These are phyloP conservation scores for Tulasnella sp. DNA, from an alignment of 768 basidiomycete species.

Conservation along the genomic window DNA sequence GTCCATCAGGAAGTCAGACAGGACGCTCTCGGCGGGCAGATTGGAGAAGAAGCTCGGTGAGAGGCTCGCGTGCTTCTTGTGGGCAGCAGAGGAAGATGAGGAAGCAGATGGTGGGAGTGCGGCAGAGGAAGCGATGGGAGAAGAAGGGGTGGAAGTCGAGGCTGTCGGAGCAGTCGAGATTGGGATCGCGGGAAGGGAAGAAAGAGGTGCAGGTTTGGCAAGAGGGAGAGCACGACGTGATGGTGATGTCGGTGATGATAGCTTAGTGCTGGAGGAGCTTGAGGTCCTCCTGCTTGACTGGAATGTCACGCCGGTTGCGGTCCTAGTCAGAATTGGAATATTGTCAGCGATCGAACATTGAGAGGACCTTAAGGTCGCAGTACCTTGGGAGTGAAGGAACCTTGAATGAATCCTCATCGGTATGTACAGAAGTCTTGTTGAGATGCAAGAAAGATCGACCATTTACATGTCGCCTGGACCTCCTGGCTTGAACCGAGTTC, in stretches of 20 bases:
- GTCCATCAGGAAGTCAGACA: neutral
- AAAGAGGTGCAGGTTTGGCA: slow-evolving; percentile 12
- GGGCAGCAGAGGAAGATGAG: neutral
- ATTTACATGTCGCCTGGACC: neutral
- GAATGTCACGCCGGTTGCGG: neutral
- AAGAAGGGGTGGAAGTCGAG: slow-evolving; percentile 2
- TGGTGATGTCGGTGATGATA: neutral
- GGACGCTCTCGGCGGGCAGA: neutral
- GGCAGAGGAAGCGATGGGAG: neutral
- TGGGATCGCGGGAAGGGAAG: slow-evolving; percentile 18
- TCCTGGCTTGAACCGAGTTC: neutral
- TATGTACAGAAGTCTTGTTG: slow-evolving; percentile 6
- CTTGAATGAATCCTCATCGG: neutral
- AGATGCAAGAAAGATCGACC: slow-evolving; percentile 15
- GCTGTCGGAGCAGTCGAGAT: neutral
- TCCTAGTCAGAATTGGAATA: neutral
- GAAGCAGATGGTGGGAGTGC: slow-evolving; percentile 1
- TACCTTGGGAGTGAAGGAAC: neutral
- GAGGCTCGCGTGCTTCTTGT: slow-evolving; percentile 4
- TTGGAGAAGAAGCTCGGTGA: slow-evolving; percentile 1
- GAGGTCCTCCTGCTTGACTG: neutral
- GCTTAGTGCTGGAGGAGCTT: neutral
- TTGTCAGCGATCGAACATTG: neutral
- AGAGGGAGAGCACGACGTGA: slow-evolving; percentile 15
- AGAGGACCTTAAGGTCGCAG: neutral